phyloP scores from a whole-genome alignment of 768 basidiomycete species.

The Termitomyces sp. region DNA sequence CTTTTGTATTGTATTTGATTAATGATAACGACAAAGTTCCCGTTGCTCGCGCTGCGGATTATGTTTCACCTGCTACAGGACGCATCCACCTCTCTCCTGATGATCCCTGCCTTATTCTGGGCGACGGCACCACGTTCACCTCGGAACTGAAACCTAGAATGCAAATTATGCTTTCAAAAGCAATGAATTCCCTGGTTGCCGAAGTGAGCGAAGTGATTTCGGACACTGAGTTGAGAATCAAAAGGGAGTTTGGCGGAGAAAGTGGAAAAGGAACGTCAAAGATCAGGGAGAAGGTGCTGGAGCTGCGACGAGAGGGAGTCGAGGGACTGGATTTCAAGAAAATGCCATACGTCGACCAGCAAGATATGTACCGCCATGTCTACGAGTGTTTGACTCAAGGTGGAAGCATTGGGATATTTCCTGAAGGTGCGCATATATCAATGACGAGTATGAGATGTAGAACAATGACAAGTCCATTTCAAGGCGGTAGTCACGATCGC shows the following conservation, averaged over 20 bases:
- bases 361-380: slow-evolving; percentile 90
- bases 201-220: slow-evolving; percentile 87
- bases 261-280: slow-evolving; percentile 66
- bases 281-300: slow-evolving; percentile 61
- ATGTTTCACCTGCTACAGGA: slow-evolving; percentile 72
- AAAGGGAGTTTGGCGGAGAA: slow-evolving; percentile 83
- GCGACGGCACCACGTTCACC: slow-evolving; percentile 74
- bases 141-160: slow-evolving; percentile 68
- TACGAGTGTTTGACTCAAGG: slow-evolving; percentile 83
- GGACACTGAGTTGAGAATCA: slow-evolving; percentile 78
- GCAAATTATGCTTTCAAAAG: slow-evolving; percentile 86
- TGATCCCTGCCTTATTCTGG: slow-evolving; percentile 79
- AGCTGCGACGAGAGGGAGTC: slow-evolving; percentile 47
- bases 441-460: background rate
- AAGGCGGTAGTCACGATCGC: slow-evolving; percentile 97
- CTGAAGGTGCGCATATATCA: slow-evolving; percentile 64
- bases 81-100: slow-evolving; percentile 60
- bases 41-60: slow-evolving; percentile 87
- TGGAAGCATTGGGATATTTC: slow-evolving; percentile 94
- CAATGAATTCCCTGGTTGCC: slow-evolving; percentile 66
- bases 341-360: slow-evolving; percentile 88
- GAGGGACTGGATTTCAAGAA: slow-evolving; percentile 74
- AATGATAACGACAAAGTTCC: slow-evolving; percentile 55
- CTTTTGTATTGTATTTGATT: background rate
- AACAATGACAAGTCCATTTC: slow-evolving; percentile 5